Evolutionary conservation across 2,329 filamentous ascomycete genomes (phyloP), one percentile per base, ranked within the genome.

Genomic region (Dactylellina haptotyla): DNA sequence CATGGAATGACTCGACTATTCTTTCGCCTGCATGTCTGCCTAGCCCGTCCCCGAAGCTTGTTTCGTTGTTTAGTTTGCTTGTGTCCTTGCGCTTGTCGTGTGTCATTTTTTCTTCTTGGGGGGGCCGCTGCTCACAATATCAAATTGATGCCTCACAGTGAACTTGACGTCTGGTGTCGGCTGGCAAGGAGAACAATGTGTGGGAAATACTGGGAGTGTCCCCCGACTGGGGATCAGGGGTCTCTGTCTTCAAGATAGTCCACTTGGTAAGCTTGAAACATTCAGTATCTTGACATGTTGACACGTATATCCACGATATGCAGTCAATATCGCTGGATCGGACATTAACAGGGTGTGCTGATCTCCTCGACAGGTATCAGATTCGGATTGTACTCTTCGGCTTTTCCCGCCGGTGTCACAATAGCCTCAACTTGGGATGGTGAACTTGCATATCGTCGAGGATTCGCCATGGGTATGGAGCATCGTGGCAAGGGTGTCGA

Each of bases 131-230:
- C 58, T 63, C 23, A 63, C 58, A 18, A 41, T n/a, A n/a, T n/a
- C n/a, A 14, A 10, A 48, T 18, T n/a, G 37, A 51, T 20, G 39
- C 53, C 34, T 16, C 10, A 32, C 46, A 80, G 83, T 86, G 67
- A 86, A 86, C 76, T 80, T 86, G 64, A 86, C 85, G 12, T 85
- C 84, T 2, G 85, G 85, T 5, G 83, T 81, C 3, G 84, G 84
- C n/a, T 86, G 84, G 84, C 80, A 79, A 65, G 84, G 84, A 82
- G 83, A 82, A 18, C 81, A 85, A 78, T 86, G 85, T 75, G 84
- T 86, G 3, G 77, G 76, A 23, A 78, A 77, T 20, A 78, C 77
- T 34, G 76, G 76, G 10, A 75, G 73, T 32, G 75, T 76, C 26
- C 70, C 69, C 39, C 41, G 70, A 37, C 57, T 76, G 12, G 64